Evolutionary conservation across 2,329 filamentous ascomycete genomes (phyloP).

Genomic region (Xylariaceae sp.): DNA sequence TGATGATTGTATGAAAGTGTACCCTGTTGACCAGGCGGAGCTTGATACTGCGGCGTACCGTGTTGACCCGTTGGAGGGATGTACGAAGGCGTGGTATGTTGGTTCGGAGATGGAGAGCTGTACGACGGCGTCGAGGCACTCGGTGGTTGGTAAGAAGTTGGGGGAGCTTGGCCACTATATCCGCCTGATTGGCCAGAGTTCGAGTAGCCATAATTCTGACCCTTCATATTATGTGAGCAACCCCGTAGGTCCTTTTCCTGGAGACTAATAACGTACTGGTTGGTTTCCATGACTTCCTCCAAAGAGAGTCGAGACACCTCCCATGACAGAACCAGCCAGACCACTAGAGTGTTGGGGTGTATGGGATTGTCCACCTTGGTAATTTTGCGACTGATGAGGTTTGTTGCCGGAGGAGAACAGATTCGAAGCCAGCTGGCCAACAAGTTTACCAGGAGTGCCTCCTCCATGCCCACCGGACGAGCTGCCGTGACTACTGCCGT

Average conservation of each 20-base stretch:
- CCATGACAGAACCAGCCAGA: slow-evolving; percentile 57
- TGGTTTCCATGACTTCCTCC: slow-evolving; percentile 48
- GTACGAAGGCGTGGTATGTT: slow-evolving; percentile 32
- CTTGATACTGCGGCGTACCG: slow-evolving; percentile 25
- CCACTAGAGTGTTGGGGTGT: slow-evolving; percentile 47
- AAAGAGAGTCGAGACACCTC: slow-evolving; percentile 56
- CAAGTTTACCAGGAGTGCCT: slow-evolving; percentile 51
- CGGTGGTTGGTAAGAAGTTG: slow-evolving; percentile 59
- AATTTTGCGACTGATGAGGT: slow-evolving; percentile 50
- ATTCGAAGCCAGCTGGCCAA: slow-evolving; percentile 59
- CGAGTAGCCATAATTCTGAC: slow-evolving; percentile 66
- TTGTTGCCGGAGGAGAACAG: slow-evolving; percentile 55
- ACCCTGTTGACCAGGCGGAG: slow-evolving; percentile 28
- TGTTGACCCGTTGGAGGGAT: slow-evolving; percentile 29
- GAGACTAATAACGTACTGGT: slow-evolving; percentile 39
- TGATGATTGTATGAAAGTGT: slow-evolving; percentile 25
- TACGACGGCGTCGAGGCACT: slow-evolving; percentile 34
- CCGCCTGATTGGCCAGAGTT: slow-evolving; percentile 55
- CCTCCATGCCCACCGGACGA: slow-evolving; percentile 31
- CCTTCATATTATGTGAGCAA: slow-evolving; percentile 41
- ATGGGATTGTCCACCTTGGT: slow-evolving; percentile 50
- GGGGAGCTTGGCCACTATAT: slow-evolving; percentile 66
- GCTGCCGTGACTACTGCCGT: slow-evolving; percentile 29
- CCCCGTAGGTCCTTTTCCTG: slow-evolving; percentile 1
- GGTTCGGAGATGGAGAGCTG: slow-evolving; percentile 33